Evolutionary conservation across 1,139 yeast genomes (phyloP), one percentile per base, ranked within the genome.

Genomic region (Saccharomycopsis crataegensis): DNA sequence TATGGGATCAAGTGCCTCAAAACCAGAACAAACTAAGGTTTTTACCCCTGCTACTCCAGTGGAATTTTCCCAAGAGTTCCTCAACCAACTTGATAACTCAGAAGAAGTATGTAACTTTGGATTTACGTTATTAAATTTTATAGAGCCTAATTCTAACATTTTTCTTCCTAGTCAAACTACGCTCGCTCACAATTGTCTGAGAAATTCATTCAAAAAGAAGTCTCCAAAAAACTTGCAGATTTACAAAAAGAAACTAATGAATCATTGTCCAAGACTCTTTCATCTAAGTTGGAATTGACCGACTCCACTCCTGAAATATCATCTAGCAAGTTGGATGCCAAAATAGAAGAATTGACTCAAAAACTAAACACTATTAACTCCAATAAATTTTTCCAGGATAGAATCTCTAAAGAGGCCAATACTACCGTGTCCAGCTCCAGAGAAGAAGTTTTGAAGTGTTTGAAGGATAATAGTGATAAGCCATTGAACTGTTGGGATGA

Each of bases 401-500:
- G 57, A 50, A 56, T 65, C 65, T 51, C 69, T 47, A 70, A 72
- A 49, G 60, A 71, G 59, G 65, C 70, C 56, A 72, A 73, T 49
- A 64, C 67, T 17, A 71, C 65, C 11, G 65, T 77, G 22, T 59
- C 64, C 52, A 64, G 62, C 3, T 78, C 86, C 1, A 83, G 93
- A 70, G 69, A 72, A 11, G 66, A 72, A 8, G 83, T 93, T 36
- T 73, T 80, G 43, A 66, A 74, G 54, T 91, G 99, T 68, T 75
- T 91, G 62, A 71, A 76, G 58, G 76, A 76, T 48, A 88, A 91
- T 72, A 73, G 78, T 62, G 87, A 83, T 41, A 82, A 77, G 66
- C 86, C 93, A 41, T 77, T 93, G 67, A 84, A 88, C 67, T 93
- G 99, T 69, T 86, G 91, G 83, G 90, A 86, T 52, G 89, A 86